Conservation (phyloP, 305 asterid species). For the Plantago lanceolata region DNA sequence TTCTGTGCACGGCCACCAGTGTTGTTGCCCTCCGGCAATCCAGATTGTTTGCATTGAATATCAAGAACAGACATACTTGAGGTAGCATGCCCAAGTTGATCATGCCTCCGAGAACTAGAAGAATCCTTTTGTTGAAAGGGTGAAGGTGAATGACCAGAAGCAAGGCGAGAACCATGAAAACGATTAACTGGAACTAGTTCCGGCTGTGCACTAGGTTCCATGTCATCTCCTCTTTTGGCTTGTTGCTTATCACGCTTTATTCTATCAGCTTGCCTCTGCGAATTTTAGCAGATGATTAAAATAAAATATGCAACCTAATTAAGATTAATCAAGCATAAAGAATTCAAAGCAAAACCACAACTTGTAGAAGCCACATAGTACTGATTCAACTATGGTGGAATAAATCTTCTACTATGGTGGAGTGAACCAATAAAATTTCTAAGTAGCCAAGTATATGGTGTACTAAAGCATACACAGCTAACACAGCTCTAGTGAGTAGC, state of each 20-base stretch:
- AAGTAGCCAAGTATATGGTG: background rate
- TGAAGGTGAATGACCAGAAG: conserved; percentile 81
- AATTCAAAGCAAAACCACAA: too few relatives aligned
- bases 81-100: conserved; percentile 50
- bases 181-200: conserved; percentile 79
- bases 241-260: conserved; percentile 80
- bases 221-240: conserved; percentile 81
- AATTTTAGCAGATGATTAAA: conserved; percentile 16
- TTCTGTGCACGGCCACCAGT: conserved; percentile 44
- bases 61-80: conserved; percentile 47
- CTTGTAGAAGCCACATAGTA: background rate
- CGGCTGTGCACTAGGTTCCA: conserved; percentile 65
- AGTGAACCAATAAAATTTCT: background rate
- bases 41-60: conserved; percentile 38
- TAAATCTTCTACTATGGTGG: background rate
- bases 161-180: conserved; percentile 91
- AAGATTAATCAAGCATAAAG: conserved; percentile 18
- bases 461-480: background rate
- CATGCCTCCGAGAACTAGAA: conserved; percentile 32
- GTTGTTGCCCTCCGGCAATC: conserved; percentile 30
- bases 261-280: conserved; percentile 91
- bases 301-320: conserved; percentile 7
- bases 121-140: conserved; percentile 56
- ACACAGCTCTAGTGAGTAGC: background rate
- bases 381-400: background rate